phyloP scores from a whole-genome alignment of 2,329 filamentous ascomycete genomes.

The Gnomoniopsis smithogilvyi region DNA sequence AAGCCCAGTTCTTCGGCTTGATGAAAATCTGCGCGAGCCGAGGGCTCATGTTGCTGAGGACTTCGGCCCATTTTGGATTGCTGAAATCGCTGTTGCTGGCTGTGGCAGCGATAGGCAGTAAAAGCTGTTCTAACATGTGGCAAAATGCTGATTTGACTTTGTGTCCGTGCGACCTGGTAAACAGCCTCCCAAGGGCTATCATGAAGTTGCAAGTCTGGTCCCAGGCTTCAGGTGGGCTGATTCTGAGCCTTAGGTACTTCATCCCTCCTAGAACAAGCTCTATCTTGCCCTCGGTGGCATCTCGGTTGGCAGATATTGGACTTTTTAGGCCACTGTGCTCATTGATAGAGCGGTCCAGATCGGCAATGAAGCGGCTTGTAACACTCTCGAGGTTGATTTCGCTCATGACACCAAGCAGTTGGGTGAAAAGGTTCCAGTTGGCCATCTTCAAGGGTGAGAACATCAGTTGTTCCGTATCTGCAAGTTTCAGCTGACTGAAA shows the following conservation, averaged over 20 bases:
- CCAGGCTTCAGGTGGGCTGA: constrained; percentile 72
- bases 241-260: constrained; percentile 79
- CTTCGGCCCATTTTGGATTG: constrained; percentile 81
- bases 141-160: constrained; percentile 93
- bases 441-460: constrained; percentile 81
- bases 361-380: constrained; percentile 73
- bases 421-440: constrained; percentile 93
- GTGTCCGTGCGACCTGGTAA: constrained; percentile 80
- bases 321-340: constrained; percentile 69
- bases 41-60: constrained; percentile 74
- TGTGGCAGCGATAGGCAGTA: constrained; percentile 82
- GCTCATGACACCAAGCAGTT: constrained; percentile 94
- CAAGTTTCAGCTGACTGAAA: constrained; percentile 88
- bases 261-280: constrained; percentile 88
- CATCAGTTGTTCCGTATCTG: constrained; percentile 76
- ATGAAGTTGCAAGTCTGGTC: constrained; percentile 87
- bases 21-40: constrained; percentile 79
- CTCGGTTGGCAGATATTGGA: constrained; percentile 50
- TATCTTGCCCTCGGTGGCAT: constrained; percentile 74
- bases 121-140: constrained; percentile 80
- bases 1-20: constrained; percentile 89
- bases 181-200: constrained; percentile 75
- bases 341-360: constrained; percentile 75
- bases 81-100: constrained; percentile 73
- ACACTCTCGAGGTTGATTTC: constrained; percentile 86